These are phyloP conservation scores for Xylariaceae sp. DNA, from an alignment of 2,329 filamentous ascomycete species.

Conservation along the genomic window DNA sequence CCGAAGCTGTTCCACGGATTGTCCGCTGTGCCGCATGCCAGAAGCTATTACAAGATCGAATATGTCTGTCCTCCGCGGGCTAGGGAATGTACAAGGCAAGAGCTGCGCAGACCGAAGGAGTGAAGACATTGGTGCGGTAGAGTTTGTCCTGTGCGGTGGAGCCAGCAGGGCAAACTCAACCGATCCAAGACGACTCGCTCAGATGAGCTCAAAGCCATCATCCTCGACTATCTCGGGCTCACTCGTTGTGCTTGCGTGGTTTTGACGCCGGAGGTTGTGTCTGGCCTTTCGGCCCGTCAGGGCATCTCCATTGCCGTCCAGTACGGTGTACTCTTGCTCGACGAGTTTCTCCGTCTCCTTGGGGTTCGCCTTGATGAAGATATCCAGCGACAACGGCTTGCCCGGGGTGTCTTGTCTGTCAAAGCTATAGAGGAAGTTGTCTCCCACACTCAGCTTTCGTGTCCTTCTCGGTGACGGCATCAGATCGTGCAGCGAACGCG, in stretches of 20 bases:
- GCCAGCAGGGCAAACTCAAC: conserved; percentile 1
- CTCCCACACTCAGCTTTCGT: conserved; percentile 20
- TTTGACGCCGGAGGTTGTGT: conserved; percentile 29
- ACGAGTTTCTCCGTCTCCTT: conserved; percentile 37
- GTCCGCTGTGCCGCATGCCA: neutral
- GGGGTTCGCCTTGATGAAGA: conserved; percentile 29
- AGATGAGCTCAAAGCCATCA: conserved; percentile 35
- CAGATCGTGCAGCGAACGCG: conserved; percentile 28
- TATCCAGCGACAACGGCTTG: conserved; percentile 30
- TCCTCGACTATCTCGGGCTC: conserved; percentile 27
- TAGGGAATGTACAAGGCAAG: conserved; percentile 5
- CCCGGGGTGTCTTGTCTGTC: conserved; percentile 32
- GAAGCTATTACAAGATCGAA: neutral
- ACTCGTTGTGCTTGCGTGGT: conserved; percentile 14
- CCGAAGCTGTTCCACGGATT: neutral
- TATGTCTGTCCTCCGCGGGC: neutral
- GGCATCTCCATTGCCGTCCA: conserved; percentile 37
- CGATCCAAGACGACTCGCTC: neutral
- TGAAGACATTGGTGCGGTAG: conserved; percentile 2
- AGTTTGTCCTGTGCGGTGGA: conserved; percentile 5
- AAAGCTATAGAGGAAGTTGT: conserved; percentile 36
- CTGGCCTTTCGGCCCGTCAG: conserved; percentile 37
- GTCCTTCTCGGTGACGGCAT: conserved; percentile 17
- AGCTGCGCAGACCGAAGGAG: conserved; percentile 3
- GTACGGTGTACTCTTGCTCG: conserved; percentile 40